A percentile compares a stretch with the other conserved stretches of the same genome.
These are phyloP conservation scores for Cenococcum geophilum DNA, from an alignment of 495 filamentous ascomycete genomes.

Conservation along the genomic window DNA sequence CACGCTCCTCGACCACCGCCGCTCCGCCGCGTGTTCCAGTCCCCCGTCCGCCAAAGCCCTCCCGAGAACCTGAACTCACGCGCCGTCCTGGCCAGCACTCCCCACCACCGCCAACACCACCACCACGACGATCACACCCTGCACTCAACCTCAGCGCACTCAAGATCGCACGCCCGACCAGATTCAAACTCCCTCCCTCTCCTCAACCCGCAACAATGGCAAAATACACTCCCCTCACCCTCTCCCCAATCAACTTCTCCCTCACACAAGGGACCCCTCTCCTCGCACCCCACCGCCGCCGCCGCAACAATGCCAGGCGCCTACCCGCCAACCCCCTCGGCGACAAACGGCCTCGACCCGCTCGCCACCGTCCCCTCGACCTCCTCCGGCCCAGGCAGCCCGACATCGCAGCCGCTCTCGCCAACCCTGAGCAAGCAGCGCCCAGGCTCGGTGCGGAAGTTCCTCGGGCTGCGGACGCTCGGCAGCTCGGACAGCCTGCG, in stretches of 20 bases:
- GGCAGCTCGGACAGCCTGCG: slow-evolving; percentile 25
- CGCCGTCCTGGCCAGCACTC: too few species aligned
- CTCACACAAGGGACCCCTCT: slow-evolving; percentile 40
- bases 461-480: slow-evolving; percentile 29
- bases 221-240: slow-evolving; percentile 7
- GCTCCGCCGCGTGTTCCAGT: too few species aligned
- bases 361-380: slow-evolving; percentile 25
- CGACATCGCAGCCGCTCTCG: too few species aligned
- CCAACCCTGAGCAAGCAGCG: slow-evolving; percentile 24
- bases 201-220: background rate
- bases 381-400: too few species aligned
- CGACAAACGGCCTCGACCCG: slow-evolving; percentile 2
- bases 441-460: slow-evolving; percentile 34
- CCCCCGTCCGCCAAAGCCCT: too few species aligned
- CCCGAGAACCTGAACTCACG: too few species aligned
- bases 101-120: background rate
- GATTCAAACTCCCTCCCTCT: background rate
- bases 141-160: background rate
- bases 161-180: too few species aligned
- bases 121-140: background rate
- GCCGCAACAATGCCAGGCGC: slow-evolving; percentile 12
- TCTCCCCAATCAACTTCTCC: slow-evolving; percentile 36
- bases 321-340: slow-evolving; percentile 18
- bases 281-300: slow-evolving; percentile 29
- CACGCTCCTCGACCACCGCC: background rate